A percentile compares a stretch with the other conserved stretches of the same genome.
Evolutionary conservation across 345 rosid genomes (phyloP).

Genomic region (Raphanus sativus): DNA sequence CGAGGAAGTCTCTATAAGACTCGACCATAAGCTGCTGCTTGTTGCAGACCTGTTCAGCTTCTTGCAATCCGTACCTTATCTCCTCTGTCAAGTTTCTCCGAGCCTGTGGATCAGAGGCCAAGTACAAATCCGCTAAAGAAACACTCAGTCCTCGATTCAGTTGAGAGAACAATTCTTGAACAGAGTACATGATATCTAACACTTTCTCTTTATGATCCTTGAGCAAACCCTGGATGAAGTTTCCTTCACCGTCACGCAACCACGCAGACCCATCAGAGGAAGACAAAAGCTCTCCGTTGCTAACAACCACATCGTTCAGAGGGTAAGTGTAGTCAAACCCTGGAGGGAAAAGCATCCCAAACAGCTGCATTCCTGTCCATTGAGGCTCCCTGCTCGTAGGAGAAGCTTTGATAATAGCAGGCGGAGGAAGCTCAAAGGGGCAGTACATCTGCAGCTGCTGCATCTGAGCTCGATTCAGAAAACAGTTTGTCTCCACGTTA

Average conservation of each 20-base stretch:
- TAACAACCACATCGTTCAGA: conserved; percentile 46
- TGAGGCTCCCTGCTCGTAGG: conserved; percentile 35
- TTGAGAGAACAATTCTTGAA: conserved; percentile 87
- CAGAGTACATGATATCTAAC: conserved; percentile 61
- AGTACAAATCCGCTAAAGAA: conserved; percentile 73
- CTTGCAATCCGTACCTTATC: conserved; percentile 58
- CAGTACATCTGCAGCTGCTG: conserved; percentile 87
- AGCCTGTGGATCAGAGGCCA: conserved; percentile 51
- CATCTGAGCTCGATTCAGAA: conserved; percentile 52
- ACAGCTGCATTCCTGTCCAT: conserved; percentile 89
- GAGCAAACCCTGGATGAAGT: conserved; percentile 67
- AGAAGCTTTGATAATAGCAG: conserved; percentile 55
- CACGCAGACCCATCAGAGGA: conserved; percentile 68
- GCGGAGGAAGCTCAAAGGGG: conserved; percentile 42
- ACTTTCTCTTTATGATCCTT: conserved; percentile 45
- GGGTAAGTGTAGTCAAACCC: conserved; percentile 58
- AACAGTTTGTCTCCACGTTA: conserved; percentile 56
- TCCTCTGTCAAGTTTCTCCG: conserved; percentile 68
- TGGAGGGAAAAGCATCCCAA: conserved; percentile 76
- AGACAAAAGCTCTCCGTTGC: conserved; percentile 61
- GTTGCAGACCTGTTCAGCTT: conserved; percentile 64
- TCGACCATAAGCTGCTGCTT: conserved; percentile 73
- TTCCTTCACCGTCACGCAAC: conserved; percentile 72
- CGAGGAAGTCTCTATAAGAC: conserved; percentile 58
- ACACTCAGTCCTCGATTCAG: conserved; percentile 76